Evolutionary conservation across 805 yeast species (phyloP), one percentile per base, ranked within the genome.

Genomic region (Kuraishia piskuri): DNA sequence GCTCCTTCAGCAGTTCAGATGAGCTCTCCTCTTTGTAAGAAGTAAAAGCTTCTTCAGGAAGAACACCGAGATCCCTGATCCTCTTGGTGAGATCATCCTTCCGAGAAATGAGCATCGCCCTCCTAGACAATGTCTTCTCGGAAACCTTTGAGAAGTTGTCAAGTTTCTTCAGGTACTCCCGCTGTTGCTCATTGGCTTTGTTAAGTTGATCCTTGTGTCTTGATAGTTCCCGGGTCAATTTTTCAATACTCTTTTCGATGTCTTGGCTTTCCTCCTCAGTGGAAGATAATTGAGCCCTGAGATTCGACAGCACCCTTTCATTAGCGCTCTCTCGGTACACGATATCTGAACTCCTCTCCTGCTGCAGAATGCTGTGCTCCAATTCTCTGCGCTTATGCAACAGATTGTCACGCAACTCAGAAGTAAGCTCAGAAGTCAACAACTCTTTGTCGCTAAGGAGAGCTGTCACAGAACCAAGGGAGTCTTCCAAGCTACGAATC

Each of bases 41-140:
- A 14, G 74, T 75, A 58, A 88, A 83, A 0, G 94, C 90, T 52
- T 88, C 90, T 61, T 90, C 97, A 0, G 97, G 92, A 19, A 92
- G 72, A 2, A 87, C 88, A n/a, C 97, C 97, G 46, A 91, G 69
- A 46, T 88, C 96, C 56, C 91, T 76, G 26, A 90, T 84, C 61
- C 81, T 87, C 55, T 77, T 79, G 57, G 83, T 84, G 22, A 88
- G 67, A 58, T 88, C 95, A 50, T 86, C 88, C 55, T 88, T 77
- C 57, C 96, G 77, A 47, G 75, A 70, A 3, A 71, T 63, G 50
- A 89, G 68, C 3, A 84, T 63, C 1, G 86, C 74, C 57, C 83
- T 87, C 61, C 79, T 84, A 21, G 86, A 77, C 58, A 86, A 69
- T 6, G 74, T 73, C 54, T 78, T 83, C 61, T 90, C 96, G 0